Base-by-base conservation (phyloP, 768 basidiomycete species). In the Mycena haematopus region DNA sequence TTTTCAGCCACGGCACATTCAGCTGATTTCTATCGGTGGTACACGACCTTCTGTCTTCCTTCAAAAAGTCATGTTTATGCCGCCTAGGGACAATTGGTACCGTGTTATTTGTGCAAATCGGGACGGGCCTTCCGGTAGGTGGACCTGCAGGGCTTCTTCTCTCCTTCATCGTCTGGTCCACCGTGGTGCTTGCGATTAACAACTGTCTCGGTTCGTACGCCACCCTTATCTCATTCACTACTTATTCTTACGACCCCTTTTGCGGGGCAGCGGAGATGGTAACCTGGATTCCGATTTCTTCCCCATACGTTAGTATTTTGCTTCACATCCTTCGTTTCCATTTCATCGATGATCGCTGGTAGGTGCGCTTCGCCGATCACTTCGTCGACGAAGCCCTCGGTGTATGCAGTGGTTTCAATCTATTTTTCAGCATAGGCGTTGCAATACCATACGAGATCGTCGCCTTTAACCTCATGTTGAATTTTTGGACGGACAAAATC, bases 91-190 rank as follows among this genome's bases (percentile, higher is more conserved):
- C 87, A 14, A 83, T 91, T 63, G 89, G 90, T 60, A 90, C 89
- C 6, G 88, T 87, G 52, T 78, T 91, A n/a, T 90, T 90, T 76
- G 83, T 91, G 19, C 89, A 89, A 65, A 89, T 89, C 21, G 88
- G 89, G 19, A 69, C 78, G 1, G 75, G 82, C 3, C 74, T 92
- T 22, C 77, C 79, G 1, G 82, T 81, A 47, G 88, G 88, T 17
- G 89, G 90, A 29, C 56, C 67, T 79, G 83, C 61, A 2, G 82
- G 79, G 67, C 73, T 84, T 35, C 81, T 84, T 51, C 9, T 83
- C 22, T 80, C 82, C 4, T 82, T 82, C 57, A 73, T 76, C 0
- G 53, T 82, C 62, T 84, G 82, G 82, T 81, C 71, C 14, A 78
- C 79, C 0, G 78, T 84, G 51, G 78, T 84, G 19, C 58, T 83